A percentile compares a stretch with the other conserved stretches of the same genome.
phyloP scores from a whole-genome alignment of 164 flowering plant species.

The Malania oleifera region DNA sequence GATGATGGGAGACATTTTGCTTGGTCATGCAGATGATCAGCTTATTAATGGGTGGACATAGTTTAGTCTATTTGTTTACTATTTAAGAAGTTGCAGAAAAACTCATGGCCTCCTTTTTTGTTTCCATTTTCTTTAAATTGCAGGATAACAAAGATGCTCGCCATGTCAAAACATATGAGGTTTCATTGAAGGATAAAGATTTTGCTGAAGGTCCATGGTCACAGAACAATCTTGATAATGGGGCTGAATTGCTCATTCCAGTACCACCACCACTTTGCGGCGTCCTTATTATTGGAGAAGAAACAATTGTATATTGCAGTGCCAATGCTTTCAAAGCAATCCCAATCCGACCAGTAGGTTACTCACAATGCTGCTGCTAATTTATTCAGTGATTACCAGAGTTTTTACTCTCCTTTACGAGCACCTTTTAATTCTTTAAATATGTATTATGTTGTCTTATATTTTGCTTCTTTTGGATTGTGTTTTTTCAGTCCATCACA shows the following conservation, averaged over 20 bases:
- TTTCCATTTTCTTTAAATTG: slow-evolving; percentile 7
- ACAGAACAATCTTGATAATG: slow-evolving; percentile 95
- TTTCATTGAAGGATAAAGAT: slow-evolving; percentile 89
- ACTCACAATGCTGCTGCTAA: slow-evolving; percentile 1
- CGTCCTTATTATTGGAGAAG: slow-evolving; percentile 94
- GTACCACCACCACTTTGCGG: slow-evolving; percentile 97
- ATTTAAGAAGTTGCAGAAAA: background rate
- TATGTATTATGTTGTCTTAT: background rate
- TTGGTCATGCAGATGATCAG: background rate
- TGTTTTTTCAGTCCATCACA: slow-evolving; percentile 68
- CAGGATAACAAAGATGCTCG: slow-evolving; percentile 98
- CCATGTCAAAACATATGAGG: slow-evolving; percentile 95
- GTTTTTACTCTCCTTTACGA: background rate
- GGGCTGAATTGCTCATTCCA: slow-evolving; percentile 86
- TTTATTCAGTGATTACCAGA: background rate
- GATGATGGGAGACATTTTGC: background rate
- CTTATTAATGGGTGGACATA: too few relatives aligned
- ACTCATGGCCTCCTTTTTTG: background rate
- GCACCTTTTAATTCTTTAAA: slow-evolving; percentile 1
- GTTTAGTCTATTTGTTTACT: too few relatives aligned
- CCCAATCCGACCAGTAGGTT: slow-evolving; percentile 81
- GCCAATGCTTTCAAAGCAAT: slow-evolving; percentile 84
- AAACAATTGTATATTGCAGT: slow-evolving; percentile 93
- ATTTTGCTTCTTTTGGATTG: slow-evolving; percentile 11
- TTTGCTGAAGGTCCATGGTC: slow-evolving; percentile 97